Evolutionary conservation across 2,329 filamentous ascomycete genomes (phyloP).

Genomic region (Bertia moriformis): DNA sequence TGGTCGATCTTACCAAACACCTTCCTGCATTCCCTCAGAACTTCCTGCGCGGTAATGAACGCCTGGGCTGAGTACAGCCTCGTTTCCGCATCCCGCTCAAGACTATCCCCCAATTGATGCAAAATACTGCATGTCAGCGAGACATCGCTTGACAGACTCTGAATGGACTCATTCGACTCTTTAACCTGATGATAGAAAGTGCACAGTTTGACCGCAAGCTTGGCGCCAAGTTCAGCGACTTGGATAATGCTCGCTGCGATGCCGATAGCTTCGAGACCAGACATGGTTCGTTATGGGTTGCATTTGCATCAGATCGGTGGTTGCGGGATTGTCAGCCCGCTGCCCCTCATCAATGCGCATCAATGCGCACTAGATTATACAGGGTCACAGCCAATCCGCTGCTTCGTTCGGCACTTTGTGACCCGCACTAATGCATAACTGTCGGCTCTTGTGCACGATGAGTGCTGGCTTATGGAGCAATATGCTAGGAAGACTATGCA

Average conservation of each 20-base stretch:
- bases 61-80: constrained; percentile 9
- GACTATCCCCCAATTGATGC: constrained; percentile 9
- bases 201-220: constrained; percentile 14
- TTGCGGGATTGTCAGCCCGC: too few relatives aligned
- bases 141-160: constrained; percentile 13
- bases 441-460: too few relatives aligned
- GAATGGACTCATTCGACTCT: constrained; percentile 8
- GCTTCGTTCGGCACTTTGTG: too few relatives aligned
- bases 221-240: constrained; percentile 14
- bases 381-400: too few relatives aligned
- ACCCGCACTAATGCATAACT: too few relatives aligned
- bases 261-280: constrained; percentile 6
- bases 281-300: not conserved
- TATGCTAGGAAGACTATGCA: too few relatives aligned
- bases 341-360: too few relatives aligned
- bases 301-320: too few relatives aligned
- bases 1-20: constrained; percentile 11
- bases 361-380: too few relatives aligned
- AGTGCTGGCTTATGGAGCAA: too few relatives aligned
- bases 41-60: constrained; percentile 4
- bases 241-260: constrained; percentile 13
- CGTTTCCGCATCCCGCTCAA: constrained; percentile 10
- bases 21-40: constrained; percentile 9
- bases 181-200: constrained; percentile 12
- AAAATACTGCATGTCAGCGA: constrained; percentile 13